Evolutionary conservation across 2,329 filamentous ascomycete species (phyloP).

Genomic region (Exophiala aquamarina): DNA sequence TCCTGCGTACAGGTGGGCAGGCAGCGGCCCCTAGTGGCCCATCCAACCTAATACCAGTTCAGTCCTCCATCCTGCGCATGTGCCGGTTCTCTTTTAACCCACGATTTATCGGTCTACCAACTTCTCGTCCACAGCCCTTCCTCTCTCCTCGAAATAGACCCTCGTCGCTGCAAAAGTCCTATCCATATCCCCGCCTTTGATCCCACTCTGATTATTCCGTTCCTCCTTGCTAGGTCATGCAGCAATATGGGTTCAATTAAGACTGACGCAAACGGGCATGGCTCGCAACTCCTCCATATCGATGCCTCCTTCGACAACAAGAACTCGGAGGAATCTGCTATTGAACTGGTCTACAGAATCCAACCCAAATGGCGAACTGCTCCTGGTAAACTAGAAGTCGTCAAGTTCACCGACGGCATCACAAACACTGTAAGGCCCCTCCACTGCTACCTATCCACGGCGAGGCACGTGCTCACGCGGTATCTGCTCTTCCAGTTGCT

Average conservation of each 20-base stretch:
- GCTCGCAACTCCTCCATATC: slow-evolving; percentile 50
- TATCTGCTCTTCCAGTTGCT: slow-evolving; percentile 43
- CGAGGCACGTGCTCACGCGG: slow-evolving; percentile 26
- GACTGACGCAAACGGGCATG: slow-evolving; percentile 14
- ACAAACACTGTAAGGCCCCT: slow-evolving; percentile 76
- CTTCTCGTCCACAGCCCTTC: background rate
- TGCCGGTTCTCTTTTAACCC: background rate
- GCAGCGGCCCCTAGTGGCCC: too few relatives aligned
- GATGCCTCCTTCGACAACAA: slow-evolving; percentile 74
- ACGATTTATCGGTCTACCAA: background rate
- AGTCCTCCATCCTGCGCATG: background rate
- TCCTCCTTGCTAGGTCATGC: slow-evolving; percentile 8
- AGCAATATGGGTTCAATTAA: slow-evolving; percentile 14
- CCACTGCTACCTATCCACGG: slow-evolving; percentile 5
- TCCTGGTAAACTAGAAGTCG: slow-evolving; percentile 75
- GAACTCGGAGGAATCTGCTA: slow-evolving; percentile 75
- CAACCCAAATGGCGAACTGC: slow-evolving; percentile 78
- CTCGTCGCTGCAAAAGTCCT: background rate
- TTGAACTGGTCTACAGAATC: slow-evolving; percentile 74
- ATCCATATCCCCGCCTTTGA: background rate
- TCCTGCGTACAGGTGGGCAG: too few relatives aligned
- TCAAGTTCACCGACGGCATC: slow-evolving; percentile 95
- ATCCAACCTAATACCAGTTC: too few relatives aligned
- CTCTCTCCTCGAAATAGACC: background rate
- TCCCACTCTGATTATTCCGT: background rate